phyloP scores from a whole-genome alignment of 1,284 basidiomycete species.

The Ceratobasidium sp. region DNA sequence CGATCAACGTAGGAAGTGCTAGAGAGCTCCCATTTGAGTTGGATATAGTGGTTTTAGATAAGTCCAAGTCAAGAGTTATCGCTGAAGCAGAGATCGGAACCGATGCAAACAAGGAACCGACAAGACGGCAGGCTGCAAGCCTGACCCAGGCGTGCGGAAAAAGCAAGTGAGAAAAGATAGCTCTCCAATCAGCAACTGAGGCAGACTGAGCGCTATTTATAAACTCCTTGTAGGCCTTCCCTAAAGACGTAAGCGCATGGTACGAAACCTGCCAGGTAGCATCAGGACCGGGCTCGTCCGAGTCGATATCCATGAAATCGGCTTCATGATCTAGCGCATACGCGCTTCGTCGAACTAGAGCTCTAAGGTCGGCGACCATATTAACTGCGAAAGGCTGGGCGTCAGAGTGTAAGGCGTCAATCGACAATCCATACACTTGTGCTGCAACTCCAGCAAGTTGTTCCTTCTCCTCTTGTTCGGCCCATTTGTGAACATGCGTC shows the following conservation, averaged over 20 bases:
- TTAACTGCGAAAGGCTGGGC: constrained; percentile 65
- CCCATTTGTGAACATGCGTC: constrained; percentile 87
- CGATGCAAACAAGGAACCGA: constrained; percentile 78
- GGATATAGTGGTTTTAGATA: constrained; percentile 21
- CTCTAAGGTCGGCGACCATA: constrained; percentile 74
- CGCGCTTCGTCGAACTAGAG: constrained; percentile 67
- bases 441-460: constrained; percentile 79
- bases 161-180: constrained; percentile 77
- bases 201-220: constrained; percentile 65
- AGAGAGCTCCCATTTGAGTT: constrained; percentile 62
- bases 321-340: constrained; percentile 57
- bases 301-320: constrained; percentile 64
- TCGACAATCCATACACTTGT: constrained; percentile 85
- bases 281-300: constrained; percentile 6
- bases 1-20: constrained; percentile 71
- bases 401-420: constrained; percentile 74
- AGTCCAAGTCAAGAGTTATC: constrained; percentile 52
- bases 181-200: constrained; percentile 65
- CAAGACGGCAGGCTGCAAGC: constrained; percentile 80
- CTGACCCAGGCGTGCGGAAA: constrained; percentile 98
- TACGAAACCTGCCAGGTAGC: constrained; percentile 84
- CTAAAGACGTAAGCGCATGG: constrained; percentile 77
- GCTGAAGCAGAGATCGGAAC: constrained; percentile 63
- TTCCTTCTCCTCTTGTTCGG: constrained; percentile 71
- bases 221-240: constrained; percentile 74